Evolutionary conservation across 345 rosid species (phyloP).

Genomic region (Boechera divaricarpa): DNA sequence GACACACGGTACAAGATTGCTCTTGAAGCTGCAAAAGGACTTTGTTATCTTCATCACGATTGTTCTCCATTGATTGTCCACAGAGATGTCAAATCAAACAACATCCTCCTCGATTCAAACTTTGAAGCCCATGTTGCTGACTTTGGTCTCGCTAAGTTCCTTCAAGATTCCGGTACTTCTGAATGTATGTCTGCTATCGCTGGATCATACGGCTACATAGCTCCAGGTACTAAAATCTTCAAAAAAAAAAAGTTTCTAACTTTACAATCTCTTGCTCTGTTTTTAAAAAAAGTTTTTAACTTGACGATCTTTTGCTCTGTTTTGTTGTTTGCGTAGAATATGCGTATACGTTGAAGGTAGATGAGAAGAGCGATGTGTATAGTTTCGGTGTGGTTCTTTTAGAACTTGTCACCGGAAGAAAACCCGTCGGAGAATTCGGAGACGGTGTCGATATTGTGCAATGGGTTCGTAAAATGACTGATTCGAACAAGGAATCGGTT

Average conservation of each 20-base stretch:
- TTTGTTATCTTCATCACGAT: slow-evolving; percentile 89
- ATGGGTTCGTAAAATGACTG: slow-evolving; percentile 91
- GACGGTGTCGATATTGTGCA: slow-evolving; percentile 98
- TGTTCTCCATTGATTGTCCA: slow-evolving; percentile 90
- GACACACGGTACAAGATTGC: slow-evolving; percentile 85
- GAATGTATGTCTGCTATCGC: slow-evolving; percentile 98
- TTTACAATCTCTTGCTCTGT: slow-evolving; percentile 24
- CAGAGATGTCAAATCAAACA: slow-evolving; percentile 87
- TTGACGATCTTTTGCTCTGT: neutral
- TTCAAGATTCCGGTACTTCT: slow-evolving; percentile 91
- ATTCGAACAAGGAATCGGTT: slow-evolving; percentile 85
- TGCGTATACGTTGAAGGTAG: slow-evolving; percentile 95
- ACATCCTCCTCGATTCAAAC: slow-evolving; percentile 78
- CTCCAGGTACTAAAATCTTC: slow-evolving; percentile 66
- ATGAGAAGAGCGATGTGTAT: slow-evolving; percentile 98
- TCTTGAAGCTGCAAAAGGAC: slow-evolving; percentile 86
- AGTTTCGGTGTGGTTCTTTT: slow-evolving; percentile 94
- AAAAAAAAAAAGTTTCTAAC: neutral
- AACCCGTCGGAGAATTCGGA: slow-evolving; percentile 96
- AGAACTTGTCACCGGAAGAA: slow-evolving; percentile 82
- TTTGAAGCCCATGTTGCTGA: slow-evolving; percentile 97
- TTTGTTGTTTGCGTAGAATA: slow-evolving; percentile 62
- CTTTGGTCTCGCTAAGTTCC: slow-evolving; percentile 90
- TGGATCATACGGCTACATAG: slow-evolving; percentile 95
- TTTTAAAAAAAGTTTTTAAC: slow-evolving; percentile 6